These are phyloP conservation scores for Cardamine occulta DNA, from an alignment of 345 rosid genomes.

Conservation along the genomic window DNA sequence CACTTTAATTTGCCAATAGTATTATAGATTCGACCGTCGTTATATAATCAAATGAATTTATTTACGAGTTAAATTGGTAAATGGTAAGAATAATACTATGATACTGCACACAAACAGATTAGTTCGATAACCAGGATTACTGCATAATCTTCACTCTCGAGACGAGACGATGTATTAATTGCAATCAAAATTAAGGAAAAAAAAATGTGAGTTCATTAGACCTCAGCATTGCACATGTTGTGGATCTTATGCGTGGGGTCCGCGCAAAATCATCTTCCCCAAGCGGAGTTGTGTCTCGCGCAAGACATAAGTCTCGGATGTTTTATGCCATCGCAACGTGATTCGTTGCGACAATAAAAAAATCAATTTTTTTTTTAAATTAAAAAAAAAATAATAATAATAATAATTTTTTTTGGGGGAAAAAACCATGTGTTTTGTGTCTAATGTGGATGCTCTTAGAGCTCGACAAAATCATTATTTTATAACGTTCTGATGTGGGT, in stretches of 20 bases:
- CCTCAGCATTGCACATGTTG: no score
- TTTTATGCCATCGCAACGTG: no score
- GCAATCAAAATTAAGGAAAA: neutral
- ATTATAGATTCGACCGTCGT: slow-evolving; percentile 28
- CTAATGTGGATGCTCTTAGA: neutral
- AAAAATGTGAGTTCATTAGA: neutral
- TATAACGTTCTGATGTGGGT: neutral
- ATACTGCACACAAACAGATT: neutral
- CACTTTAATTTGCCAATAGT: slow-evolving; percentile 18
- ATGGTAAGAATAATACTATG: no score
- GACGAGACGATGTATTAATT: neutral
- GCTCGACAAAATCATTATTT: neutral
- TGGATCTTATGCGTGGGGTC: no score
- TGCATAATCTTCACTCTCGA: neutral
- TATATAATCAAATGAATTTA: slow-evolving; percentile 14
- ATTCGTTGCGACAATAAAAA: no score
- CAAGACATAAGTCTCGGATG: no score
- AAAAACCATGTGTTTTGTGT: no score
- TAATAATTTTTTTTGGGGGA: no score
- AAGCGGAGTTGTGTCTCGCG: no score
- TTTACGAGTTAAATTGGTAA: neutral
- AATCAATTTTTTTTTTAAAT: no score
- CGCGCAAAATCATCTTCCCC: no score
- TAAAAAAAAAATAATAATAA: no score
- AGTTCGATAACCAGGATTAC: neutral